phyloP scores from a whole-genome alignment of 441 rosid genomes.

The Corymbia calophylla region DNA sequence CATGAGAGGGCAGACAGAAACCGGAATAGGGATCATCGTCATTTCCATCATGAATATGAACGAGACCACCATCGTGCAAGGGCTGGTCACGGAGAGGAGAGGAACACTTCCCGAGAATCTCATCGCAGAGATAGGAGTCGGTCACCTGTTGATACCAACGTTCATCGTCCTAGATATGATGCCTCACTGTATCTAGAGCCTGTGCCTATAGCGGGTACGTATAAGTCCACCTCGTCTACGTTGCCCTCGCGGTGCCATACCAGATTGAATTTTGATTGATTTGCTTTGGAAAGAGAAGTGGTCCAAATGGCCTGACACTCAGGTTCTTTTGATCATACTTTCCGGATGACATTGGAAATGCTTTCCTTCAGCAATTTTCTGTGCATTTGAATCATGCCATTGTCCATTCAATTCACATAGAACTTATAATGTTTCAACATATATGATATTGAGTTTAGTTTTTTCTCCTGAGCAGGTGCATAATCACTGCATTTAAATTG shows the following conservation, averaged over 20 bases:
- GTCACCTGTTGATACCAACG: not conserved
- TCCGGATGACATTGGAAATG: too few species aligned
- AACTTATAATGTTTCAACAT: too few species aligned
- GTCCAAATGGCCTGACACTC: too few species aligned
- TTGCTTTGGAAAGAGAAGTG: too few species aligned
- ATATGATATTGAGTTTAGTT: too few species aligned
- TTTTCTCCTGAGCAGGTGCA: too few species aligned
- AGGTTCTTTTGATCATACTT: too few species aligned
- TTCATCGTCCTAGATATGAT: not conserved
- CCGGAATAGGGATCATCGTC: not conserved
- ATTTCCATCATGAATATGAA: not conserved
- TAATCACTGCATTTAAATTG: too few species aligned
- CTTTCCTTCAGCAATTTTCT: too few species aligned
- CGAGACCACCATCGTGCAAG: not conserved
- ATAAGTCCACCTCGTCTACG: not conserved
- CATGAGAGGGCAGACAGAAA: not conserved
- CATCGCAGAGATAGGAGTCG: not conserved
- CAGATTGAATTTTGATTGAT: too few species aligned
- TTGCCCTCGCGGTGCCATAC: not conserved
- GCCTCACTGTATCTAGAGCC: not conserved
- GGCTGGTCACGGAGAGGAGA: not conserved
- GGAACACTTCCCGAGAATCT: not conserved
- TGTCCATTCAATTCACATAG: too few species aligned
- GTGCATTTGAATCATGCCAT: too few species aligned
- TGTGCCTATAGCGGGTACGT: not conserved